These are phyloP conservation scores for Aspergillus oerlinghausenensis DNA, from an alignment of 2,329 filamentous ascomycete species.

Conservation along the genomic window DNA sequence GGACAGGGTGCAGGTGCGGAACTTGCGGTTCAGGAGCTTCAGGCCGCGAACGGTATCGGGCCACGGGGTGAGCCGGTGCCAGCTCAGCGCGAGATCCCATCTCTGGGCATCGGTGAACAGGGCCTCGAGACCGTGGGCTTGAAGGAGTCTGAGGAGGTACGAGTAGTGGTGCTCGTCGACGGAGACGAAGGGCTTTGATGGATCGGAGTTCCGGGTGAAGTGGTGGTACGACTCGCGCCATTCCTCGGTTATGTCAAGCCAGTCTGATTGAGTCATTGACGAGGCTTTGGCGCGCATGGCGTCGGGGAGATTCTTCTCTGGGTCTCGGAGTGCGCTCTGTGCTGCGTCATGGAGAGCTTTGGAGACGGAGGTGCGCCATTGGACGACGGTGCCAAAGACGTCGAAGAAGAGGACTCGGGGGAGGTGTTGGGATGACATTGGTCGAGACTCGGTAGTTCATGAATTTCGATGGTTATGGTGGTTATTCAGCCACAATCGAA, in stretches of 20 bases:
- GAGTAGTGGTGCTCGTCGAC: conserved; percentile 68
- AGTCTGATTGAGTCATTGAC: conserved; percentile 53
- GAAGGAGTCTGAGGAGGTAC: conserved; percentile 57
- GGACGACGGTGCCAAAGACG: conserved; percentile 59
- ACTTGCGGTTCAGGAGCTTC: conserved; percentile 50
- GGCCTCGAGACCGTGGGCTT: conserved; percentile 50
- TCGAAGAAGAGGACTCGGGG: conserved; percentile 31
- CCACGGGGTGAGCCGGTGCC: conserved; percentile 72
- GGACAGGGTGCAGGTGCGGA: conserved; percentile 63
- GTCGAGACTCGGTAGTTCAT: not conserved
- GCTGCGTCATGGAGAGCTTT: conserved; percentile 53
- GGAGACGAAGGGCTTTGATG: conserved; percentile 54
- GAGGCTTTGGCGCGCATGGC: conserved; percentile 47
- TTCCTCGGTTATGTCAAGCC: conserved; percentile 62
- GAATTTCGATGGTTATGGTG: no score
- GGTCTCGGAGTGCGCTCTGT: conserved; percentile 45
- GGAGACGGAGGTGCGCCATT: conserved; percentile 68
- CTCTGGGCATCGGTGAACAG: conserved; percentile 62
- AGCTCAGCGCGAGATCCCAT: conserved; percentile 57
- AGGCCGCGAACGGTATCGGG: conserved; percentile 57
- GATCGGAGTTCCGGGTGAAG: conserved; percentile 52
- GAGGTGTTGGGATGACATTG: conserved; percentile 1
- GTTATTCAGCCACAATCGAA: not conserved
- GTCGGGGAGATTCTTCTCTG: conserved; percentile 43
- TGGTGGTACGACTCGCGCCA: conserved; percentile 63